Base-by-base conservation (phyloP, 192 early-diverging fungal genomes). In the Gaertneriomyces sp. region DNA sequence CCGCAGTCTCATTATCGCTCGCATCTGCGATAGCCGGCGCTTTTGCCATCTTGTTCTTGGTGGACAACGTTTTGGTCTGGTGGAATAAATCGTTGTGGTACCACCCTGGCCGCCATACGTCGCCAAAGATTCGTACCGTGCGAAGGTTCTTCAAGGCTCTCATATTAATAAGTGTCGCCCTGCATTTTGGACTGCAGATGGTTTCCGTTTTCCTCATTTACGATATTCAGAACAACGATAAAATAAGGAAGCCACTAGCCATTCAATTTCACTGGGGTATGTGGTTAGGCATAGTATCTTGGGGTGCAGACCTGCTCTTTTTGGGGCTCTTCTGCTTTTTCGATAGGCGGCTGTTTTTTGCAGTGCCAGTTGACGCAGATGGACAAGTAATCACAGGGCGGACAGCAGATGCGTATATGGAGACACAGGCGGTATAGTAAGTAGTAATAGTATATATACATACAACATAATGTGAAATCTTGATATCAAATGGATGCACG, bases 401-500 rank as follows among this genome's bases (percentile, higher is more conserved):
- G 2, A 17, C 38, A 9, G 62, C 62, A 14, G 14, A 6, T n/a
- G 14, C n/a, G 39, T 64, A 39, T 14, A 45, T 64, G 62, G 25
- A 17, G 12, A 51, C 25, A 17, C 44, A 64, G 14, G 38, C 39
- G 11, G 16, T 64, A n/a, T 53, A 56, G 54, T 51, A 17, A 51
- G n/a, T 51, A 20, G n/a, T 51, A 17, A 17, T 51, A n/a, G 49
- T 51, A 6, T 51, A 51, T n/a, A 51, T 51, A 51, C n/a, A 51
- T 51, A 51, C n/a, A 17, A 4, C 20, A 51, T 6, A 51, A 20
- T 51, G 20, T 17, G 49, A 51, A 33, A 33, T 33, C 25, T 33
- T 33, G 25, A 33, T 0, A 56, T 60, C 56, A 67, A 42, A 72
- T 72, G 4, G 64, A 61, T 42, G 71, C 69, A 10, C 69, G 54